Evolutionary conservation across 225 moss, liverwort and hornwort species (phyloP).

Genomic region (Pseudoscleropodium purum): DNA sequence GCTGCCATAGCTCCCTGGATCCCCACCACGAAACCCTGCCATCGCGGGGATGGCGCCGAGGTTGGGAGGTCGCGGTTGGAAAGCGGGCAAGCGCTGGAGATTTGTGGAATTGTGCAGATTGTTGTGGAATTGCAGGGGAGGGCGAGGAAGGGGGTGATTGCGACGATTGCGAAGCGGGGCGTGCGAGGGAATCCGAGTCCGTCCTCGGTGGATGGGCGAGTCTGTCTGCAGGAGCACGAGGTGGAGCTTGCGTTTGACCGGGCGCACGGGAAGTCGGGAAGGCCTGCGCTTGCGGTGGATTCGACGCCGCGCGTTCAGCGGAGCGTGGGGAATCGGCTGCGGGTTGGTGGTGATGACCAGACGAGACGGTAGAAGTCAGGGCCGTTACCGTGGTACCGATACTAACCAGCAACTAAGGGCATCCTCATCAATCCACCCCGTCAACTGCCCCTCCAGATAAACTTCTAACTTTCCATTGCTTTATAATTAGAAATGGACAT

Average conservation of each 20-base stretch:
- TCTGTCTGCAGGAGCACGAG: not conserved
- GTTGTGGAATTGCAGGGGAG: not conserved
- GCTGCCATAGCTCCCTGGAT: not conserved
- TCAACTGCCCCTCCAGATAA: not conserved
- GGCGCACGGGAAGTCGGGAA: not conserved
- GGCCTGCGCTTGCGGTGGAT: not conserved
- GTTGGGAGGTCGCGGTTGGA: not conserved
- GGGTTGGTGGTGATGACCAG: not conserved
- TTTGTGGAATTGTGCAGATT: not conserved
- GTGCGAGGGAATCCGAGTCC: not conserved
- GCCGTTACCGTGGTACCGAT: not conserved
- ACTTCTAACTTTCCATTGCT: not conserved
- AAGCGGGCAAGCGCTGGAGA: not conserved
- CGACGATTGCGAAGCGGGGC: not conserved
- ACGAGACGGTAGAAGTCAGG: not conserved
- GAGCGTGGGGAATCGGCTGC: not conserved
- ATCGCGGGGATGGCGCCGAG: not conserved
- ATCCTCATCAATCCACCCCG: too few species aligned
- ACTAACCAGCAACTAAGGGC: not conserved
- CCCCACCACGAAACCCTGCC: not conserved
- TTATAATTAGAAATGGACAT: too few species aligned
- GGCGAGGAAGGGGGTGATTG: not conserved
- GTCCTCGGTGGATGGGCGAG: not conserved
- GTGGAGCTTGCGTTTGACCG: not conserved
- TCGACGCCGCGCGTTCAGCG: not conserved